phyloP scores from a whole-genome alignment of 164 flowering plant genomes.

The Dillenia suffruticosa region DNA sequence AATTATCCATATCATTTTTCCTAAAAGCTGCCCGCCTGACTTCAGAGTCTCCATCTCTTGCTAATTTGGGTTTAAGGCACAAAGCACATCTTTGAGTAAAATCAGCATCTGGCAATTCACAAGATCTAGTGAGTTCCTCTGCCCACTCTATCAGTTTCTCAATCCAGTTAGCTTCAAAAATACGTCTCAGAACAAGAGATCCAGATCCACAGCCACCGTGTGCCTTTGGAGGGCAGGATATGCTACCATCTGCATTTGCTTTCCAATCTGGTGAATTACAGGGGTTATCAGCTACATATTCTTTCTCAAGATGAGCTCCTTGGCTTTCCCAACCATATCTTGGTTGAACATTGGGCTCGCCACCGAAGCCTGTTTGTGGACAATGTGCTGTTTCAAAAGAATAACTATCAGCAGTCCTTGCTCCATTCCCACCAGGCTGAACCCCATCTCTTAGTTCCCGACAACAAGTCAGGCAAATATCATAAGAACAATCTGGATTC shows the following conservation, averaged over 20 bases:
- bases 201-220: slow-evolving; percentile 69
- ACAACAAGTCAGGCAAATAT: slow-evolving; percentile 75
- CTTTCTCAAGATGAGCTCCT: slow-evolving; percentile 4
- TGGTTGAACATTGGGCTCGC: slow-evolving; percentile 2
- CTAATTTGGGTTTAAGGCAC: slow-evolving; percentile 19
- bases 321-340: slow-evolving; percentile 25
- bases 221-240: slow-evolving; percentile 68
- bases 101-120: slow-evolving; percentile 23
- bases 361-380: slow-evolving; percentile 15
- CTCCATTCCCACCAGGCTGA: slow-evolving; percentile 37
- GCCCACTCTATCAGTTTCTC: slow-evolving; percentile 39
- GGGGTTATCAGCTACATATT: slow-evolving; percentile 3
- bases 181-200: slow-evolving; percentile 44
- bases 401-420: slow-evolving; percentile 18
- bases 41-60: slow-evolving; percentile 17
- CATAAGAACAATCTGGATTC: slow-evolving; percentile 62
- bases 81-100: slow-evolving; percentile 33
- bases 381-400: slow-evolving; percentile 15
- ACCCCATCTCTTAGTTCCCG: slow-evolving; percentile 50
- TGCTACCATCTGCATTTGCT: slow-evolving; percentile 39
- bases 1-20: slow-evolving; percentile 47
- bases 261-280: slow-evolving; percentile 38
- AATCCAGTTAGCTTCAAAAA: slow-evolving; percentile 45
- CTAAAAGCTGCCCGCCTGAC: slow-evolving; percentile 59
- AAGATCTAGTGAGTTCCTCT: slow-evolving; percentile 32